Conservation (phyloP, 768 basidiomycete genomes). For the Termitomyces sp. region DNA sequence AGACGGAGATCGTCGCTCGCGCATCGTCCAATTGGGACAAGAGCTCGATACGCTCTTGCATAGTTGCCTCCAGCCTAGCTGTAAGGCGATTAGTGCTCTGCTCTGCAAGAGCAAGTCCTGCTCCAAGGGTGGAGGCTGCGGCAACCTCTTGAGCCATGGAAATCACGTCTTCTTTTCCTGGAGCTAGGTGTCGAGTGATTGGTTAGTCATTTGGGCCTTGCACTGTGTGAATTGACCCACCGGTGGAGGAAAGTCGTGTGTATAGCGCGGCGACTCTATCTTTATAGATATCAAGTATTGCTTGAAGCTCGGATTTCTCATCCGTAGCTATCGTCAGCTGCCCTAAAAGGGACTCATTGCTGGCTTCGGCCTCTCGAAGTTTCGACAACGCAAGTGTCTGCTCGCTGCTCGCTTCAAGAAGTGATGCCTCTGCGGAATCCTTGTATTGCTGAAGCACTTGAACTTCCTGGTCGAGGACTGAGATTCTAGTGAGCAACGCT, state of each 20-base stretch:
- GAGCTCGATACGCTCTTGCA: slow-evolving; percentile 8
- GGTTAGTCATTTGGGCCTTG: background rate
- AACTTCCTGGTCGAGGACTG: slow-evolving; percentile 2
- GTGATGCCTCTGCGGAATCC: background rate
- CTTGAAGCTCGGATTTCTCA: slow-evolving; percentile 2
- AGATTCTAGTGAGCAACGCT: background rate
- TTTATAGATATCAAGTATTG: slow-evolving; percentile 2
- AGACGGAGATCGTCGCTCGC: slow-evolving; percentile 3
- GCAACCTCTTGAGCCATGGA: background rate
- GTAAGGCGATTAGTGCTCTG: slow-evolving; percentile 11
- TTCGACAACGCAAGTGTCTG: background rate
- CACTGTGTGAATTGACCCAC: slow-evolving; percentile 2
- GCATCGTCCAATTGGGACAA: slow-evolving; percentile 8
- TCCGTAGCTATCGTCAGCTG: slow-evolving; percentile 7
- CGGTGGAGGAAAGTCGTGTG: background rate
- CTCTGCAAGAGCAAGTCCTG: slow-evolving; percentile 8
- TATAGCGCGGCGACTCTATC: slow-evolving; percentile 2
- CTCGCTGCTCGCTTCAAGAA: background rate
- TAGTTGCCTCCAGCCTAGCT: slow-evolving; percentile 10
- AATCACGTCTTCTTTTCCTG: background rate
- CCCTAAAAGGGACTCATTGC: slow-evolving; percentile 2
- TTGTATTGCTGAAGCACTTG: slow-evolving; percentile 1
- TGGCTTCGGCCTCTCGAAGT: slow-evolving; percentile 5
- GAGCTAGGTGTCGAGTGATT: slow-evolving; percentile 1
- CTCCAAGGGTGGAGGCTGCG: slow-evolving; percentile 2